Conservation (phyloP, 129 eudicot genomes). For the Centella asiatica region DNA sequence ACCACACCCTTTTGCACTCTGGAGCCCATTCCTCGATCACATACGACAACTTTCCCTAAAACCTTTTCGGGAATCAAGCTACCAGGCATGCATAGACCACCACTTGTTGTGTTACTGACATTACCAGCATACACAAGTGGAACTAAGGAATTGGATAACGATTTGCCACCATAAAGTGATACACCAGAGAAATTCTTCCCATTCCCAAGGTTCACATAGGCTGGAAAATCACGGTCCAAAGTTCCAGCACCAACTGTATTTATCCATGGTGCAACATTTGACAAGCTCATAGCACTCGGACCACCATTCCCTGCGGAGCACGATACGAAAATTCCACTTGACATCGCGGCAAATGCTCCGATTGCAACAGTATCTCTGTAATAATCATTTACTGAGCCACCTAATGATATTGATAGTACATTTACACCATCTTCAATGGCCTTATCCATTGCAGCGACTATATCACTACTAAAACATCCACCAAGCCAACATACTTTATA, state of each 20-base stretch:
- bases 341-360: constrained; percentile 54
- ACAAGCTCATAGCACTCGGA: constrained; percentile 37
- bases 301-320: constrained; percentile 77
- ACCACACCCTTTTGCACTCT: constrained; percentile 55
- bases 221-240: constrained; percentile 64
- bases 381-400: constrained; percentile 45
- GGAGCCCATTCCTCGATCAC: constrained; percentile 52
- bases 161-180: constrained; percentile 60
- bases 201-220: constrained; percentile 51
- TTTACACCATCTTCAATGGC: constrained; percentile 60
- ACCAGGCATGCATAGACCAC: constrained; percentile 44
- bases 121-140: constrained; percentile 54
- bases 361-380: constrained; percentile 46
- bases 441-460: constrained; percentile 60
- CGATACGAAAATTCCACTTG: constrained; percentile 53
- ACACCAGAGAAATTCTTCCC: constrained; percentile 51
- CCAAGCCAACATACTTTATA: constrained; percentile 73
- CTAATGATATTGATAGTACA: constrained; percentile 57
- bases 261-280: constrained; percentile 84
- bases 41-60: constrained; percentile 63
- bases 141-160: constrained; percentile 17
- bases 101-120: constrained; percentile 29
- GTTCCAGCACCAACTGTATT: constrained; percentile 78
- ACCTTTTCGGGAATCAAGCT: constrained; percentile 36
- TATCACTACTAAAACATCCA: constrained; percentile 63